Evolutionary conservation across 768 basidiomycete species (phyloP).

Genomic region (Mycena sanguinolenta): DNA sequence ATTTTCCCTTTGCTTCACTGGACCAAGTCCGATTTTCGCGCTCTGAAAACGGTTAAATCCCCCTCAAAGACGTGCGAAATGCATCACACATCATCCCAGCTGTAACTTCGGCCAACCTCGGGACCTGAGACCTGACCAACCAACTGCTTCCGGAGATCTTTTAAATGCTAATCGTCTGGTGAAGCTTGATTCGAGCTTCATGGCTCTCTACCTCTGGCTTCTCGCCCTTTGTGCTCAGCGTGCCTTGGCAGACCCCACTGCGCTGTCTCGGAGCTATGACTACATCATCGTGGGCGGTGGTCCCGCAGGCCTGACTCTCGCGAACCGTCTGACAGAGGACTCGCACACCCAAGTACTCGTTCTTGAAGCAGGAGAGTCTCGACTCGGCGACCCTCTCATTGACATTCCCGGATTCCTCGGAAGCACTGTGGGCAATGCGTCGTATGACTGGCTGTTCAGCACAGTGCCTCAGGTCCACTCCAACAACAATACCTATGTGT

Average conservation of each 20-base stretch:
- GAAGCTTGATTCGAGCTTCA: not conserved
- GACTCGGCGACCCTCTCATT: constrained; percentile 40
- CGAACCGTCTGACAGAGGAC: constrained; percentile 54
- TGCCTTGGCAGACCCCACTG: not conserved
- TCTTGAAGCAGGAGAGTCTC: constrained; percentile 45
- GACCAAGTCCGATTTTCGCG: too few relatives aligned
- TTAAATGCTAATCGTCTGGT: not conserved
- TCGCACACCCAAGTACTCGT: constrained; percentile 50
- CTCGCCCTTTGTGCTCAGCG: not conserved
- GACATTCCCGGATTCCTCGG: constrained; percentile 39
- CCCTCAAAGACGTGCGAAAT: not conserved
- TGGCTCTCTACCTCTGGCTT: not conserved
- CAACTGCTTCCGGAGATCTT: not conserved
- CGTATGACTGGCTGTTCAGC: constrained; percentile 41
- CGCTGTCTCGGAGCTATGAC: constrained; percentile 4
- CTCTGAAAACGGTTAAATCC: too few relatives aligned
- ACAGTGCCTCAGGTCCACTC: constrained; percentile 36
- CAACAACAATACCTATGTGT: constrained; percentile 25
- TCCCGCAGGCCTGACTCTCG: constrained; percentile 54
- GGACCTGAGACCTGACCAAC: not conserved
- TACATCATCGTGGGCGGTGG: too few relatives aligned
- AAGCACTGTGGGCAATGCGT: constrained; percentile 31
- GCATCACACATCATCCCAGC: not conserved
- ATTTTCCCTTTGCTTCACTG: too few relatives aligned
- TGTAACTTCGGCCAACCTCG: not conserved